Evolutionary conservation across 176 grass and related monocot species (phyloP).

Genomic region (Metroxylon sagu): DNA sequence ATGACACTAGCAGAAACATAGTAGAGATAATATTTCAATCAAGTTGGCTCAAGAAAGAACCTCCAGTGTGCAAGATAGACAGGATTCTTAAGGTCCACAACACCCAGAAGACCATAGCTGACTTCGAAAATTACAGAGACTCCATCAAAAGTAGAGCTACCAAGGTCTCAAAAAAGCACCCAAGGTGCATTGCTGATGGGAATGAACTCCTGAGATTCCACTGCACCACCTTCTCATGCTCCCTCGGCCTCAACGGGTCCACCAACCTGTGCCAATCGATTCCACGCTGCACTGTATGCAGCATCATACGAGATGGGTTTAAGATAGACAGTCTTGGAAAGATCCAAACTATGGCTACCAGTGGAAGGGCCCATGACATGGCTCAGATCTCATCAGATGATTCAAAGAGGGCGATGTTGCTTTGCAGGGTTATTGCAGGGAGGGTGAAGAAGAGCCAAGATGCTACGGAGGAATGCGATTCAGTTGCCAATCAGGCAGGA

Average conservation of each 20-base stretch:
- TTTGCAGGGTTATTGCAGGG: constrained; percentile 90
- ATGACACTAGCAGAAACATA: constrained; percentile 84
- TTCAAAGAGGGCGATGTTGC: constrained; percentile 63
- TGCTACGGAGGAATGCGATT: constrained; percentile 34
- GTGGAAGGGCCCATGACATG: constrained; percentile 48
- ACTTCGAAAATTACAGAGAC: constrained; percentile 82
- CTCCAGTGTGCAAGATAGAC: constrained; percentile 56
- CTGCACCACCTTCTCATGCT: constrained; percentile 55
- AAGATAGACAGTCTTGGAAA: constrained; percentile 44
- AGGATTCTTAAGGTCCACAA: constrained; percentile 65
- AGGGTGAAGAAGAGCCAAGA: constrained; percentile 45
- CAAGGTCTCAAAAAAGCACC: constrained; percentile 39
- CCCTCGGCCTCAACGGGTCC: constrained; percentile 26
- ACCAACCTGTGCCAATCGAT: constrained; percentile 40
- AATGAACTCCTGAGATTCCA: constrained; percentile 85
- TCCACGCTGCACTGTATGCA: constrained; percentile 46
- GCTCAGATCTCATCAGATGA: neutral
- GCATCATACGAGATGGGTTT: constrained; percentile 69
- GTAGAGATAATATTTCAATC: constrained; percentile 97
- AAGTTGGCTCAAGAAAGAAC: constrained; percentile 62
- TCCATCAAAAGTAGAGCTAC: constrained; percentile 47
- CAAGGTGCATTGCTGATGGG: constrained; percentile 77
- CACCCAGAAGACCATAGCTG: constrained; percentile 41
- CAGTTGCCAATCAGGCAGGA: constrained; percentile 27
- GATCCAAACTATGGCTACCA: constrained; percentile 59